Evolutionary conservation across 2,329 filamentous ascomycete genomes (phyloP).

Genomic region (Kalaharituber pfeilii): DNA sequence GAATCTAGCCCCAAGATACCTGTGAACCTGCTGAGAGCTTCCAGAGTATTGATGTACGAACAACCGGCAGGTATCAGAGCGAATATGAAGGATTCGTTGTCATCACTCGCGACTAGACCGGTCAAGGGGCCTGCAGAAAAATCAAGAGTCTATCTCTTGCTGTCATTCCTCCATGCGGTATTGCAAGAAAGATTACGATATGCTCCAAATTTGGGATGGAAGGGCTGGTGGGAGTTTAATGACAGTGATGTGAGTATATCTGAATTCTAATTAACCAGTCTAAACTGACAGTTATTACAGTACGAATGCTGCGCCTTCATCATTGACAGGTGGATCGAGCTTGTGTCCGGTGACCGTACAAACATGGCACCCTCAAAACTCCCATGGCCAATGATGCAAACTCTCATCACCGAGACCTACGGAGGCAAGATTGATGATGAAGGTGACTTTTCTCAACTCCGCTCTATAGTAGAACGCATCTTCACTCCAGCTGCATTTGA

Average conservation of each 20-base stretch:
- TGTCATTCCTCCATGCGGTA: conserved; percentile 90
- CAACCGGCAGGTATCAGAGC: conserved; percentile 90
- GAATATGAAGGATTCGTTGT: conserved; percentile 96
- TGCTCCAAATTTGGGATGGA: conserved; percentile 87
- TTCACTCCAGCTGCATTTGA: conserved; percentile 84
- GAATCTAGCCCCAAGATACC: conserved; percentile 93
- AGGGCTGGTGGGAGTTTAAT: conserved; percentile 99
- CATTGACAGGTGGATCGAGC: conserved; percentile 85
- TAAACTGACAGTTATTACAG: conserved; percentile 33
- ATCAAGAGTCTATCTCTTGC: conserved; percentile 68
- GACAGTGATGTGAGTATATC: conserved; percentile 77
- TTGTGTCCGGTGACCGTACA: conserved; percentile 62
- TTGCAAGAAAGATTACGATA: conserved; percentile 90
- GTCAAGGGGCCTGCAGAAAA: conserved; percentile 78
- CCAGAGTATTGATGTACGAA: conserved; percentile 90
- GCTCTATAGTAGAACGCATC: conserved; percentile 54
- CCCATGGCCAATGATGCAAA: conserved; percentile 90
- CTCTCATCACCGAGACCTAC: conserved; percentile 82
- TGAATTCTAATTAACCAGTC: conserved; percentile 16
- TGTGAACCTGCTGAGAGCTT: conserved; percentile 83
- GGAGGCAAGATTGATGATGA: conserved; percentile 94
- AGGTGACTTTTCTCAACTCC: conserved; percentile 59
- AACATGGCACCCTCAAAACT: conserved; percentile 89
- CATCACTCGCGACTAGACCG: conserved; percentile 58
- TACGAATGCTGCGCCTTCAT: conserved; percentile 96